Base-by-base conservation (phyloP, 768 basidiomycete genomes). In the Naganishia onofrii region DNA sequence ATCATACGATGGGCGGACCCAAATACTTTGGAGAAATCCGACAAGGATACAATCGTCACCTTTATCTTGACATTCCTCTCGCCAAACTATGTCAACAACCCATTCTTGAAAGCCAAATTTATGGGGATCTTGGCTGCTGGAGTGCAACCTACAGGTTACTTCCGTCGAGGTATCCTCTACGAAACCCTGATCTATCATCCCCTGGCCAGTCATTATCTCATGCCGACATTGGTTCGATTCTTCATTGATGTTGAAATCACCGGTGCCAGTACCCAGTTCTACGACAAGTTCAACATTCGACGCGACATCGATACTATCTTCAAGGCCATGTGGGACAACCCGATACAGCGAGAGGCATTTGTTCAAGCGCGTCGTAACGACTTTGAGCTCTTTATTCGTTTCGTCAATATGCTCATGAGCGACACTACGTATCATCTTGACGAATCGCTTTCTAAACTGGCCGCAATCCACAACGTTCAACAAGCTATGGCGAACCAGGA, bases 81-180 rank as follows among this genome's bases (percentile, higher is more conserved):
- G 44, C 95, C 94, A 0, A 93, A 92, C 87, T 98, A 93, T 79
- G 94, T 99, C 85, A 96, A 96, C 84, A 99, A 98, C 75, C 96
- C 96, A 0, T 97, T 95, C 84, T 80, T 99, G 75, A 97, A 97
- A 82, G 88, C 92, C 23, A 95, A 97, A 81, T 90, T 98, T 71
- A 93, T 97, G 73, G 91, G 96, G 78, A 92, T 93, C 72, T 69
- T 82, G 0, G 72, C 79, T 2, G 74, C 78, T 34, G 81, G 81
- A 5, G 74, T 78, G 9, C 75, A 75, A 29, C 76, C 80, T 13
- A 73, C 73, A 53, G 81, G 80, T 0, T 77, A 80, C 68, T 80
- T 75, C 72, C 74, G 79, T 4, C 74, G 76, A 54, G 81, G 81
- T 9, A 86, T 94, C 48, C 83, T 99, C 70, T 91, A 90, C 15